Evolutionary conservation across 2,329 filamentous ascomycete species (phyloP).

Genomic region (Alternaria brassicicola): DNA sequence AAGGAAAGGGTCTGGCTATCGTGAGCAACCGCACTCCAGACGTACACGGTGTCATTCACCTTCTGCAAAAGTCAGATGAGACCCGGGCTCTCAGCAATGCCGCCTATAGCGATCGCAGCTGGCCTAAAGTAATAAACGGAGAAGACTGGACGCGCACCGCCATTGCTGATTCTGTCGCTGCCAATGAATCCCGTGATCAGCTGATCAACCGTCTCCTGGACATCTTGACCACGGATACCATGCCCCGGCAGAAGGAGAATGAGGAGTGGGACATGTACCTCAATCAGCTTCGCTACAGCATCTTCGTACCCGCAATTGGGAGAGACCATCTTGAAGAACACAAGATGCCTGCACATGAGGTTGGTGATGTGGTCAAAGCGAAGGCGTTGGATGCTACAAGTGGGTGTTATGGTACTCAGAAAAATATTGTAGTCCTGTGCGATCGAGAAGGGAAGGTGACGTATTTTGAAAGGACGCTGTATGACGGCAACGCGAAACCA

Average conservation of each 20-base stretch:
- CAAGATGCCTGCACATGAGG: slow-evolving; percentile 45
- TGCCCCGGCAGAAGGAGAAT: slow-evolving; percentile 58
- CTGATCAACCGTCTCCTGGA: slow-evolving; percentile 60
- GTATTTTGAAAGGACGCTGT: slow-evolving; percentile 68
- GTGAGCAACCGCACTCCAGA: slow-evolving; percentile 67
- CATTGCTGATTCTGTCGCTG: slow-evolving; percentile 54
- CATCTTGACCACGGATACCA: slow-evolving; percentile 61
- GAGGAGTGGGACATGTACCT: slow-evolving; percentile 63
- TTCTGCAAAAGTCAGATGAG: slow-evolving; percentile 56
- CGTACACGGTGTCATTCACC: slow-evolving; percentile 58
- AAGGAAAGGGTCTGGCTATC: slow-evolving; percentile 54
- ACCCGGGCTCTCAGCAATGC: slow-evolving; percentile 68
- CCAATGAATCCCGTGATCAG: slow-evolving; percentile 53
- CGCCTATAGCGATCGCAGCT: slow-evolving; percentile 62
- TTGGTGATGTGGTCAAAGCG: slow-evolving; percentile 51
- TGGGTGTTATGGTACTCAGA: slow-evolving; percentile 68
- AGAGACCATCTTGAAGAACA: slow-evolving; percentile 51
- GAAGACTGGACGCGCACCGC: slow-evolving; percentile 60
- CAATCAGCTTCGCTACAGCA: slow-evolving; percentile 62
- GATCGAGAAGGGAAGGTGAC: slow-evolving; percentile 60
- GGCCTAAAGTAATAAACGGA: slow-evolving; percentile 67
- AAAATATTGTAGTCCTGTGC: slow-evolving; percentile 67
- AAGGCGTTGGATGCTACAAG: slow-evolving; percentile 48
- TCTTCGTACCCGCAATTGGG: slow-evolving; percentile 65
- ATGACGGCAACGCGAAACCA: slow-evolving; percentile 58